These are phyloP conservation scores for Sclerotinia subarctica DNA, from an alignment of 2,329 filamentous ascomycete genomes.

Conservation along the genomic window DNA sequence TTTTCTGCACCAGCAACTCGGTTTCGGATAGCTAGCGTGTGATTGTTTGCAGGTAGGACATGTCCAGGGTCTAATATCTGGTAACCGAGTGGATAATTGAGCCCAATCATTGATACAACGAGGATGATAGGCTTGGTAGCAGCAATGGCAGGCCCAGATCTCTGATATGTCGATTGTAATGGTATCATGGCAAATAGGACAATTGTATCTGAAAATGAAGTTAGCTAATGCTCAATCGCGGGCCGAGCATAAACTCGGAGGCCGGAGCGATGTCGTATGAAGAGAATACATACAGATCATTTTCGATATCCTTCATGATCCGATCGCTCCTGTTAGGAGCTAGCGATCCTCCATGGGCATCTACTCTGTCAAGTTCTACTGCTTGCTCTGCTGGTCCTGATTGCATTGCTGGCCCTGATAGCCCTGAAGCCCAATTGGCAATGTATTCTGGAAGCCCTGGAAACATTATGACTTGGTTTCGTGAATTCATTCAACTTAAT, in stretches of 20 bases:
- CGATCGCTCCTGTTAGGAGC: not conserved
- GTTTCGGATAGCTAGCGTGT: not conserved
- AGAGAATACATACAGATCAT: not conserved
- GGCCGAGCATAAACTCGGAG: no score
- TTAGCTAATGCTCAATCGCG: not conserved
- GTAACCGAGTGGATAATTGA: no score
- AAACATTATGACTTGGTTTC: not conserved
- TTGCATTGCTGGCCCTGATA: not conserved
- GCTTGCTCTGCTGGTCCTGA: not conserved
- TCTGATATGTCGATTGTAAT: not conserved
- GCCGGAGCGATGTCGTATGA: not conserved
- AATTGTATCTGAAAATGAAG: not conserved
- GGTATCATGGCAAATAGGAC: not conserved
- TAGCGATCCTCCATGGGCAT: not conserved
- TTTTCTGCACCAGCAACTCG: slow-evolving; percentile 7
- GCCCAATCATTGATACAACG: not conserved
- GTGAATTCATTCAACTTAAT: not conserved
- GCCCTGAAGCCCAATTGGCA: not conserved
- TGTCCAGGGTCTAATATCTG: not conserved
- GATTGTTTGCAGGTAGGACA: not conserved
- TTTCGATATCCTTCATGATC: slow-evolving; percentile 7
- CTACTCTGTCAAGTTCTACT: not conserved
- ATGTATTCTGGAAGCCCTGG: not conserved
- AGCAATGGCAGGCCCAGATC: not conserved
- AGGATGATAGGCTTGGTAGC: not conserved